Evolutionary conservation across 2,329 filamentous ascomycete species (phyloP).

Genomic region (Aureobasidium vineae): DNA sequence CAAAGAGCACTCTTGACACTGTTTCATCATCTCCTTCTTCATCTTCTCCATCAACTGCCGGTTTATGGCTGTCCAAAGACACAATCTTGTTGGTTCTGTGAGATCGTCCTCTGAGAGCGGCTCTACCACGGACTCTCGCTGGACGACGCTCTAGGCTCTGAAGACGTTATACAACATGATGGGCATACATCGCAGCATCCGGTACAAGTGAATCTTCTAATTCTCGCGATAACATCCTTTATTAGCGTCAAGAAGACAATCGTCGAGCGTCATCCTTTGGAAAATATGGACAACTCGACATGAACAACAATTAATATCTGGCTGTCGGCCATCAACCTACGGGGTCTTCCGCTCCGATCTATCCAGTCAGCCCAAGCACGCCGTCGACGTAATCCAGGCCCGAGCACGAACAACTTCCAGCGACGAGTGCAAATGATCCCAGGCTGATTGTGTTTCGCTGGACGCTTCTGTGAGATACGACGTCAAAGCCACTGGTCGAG

Average conservation of each 20-base stretch:
- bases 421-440: background rate
- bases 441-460: background rate
- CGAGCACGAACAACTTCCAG: background rate
- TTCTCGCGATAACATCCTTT: background rate
- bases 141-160: background rate
- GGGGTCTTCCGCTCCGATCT: background rate
- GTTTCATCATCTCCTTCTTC: background rate
- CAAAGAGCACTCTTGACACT: background rate
- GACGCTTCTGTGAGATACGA: background rate
- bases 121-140: background rate
- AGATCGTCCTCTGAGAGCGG: constrained; percentile 5
- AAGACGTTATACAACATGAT: background rate
- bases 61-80: background rate
- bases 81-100: background rate
- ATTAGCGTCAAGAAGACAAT: background rate
- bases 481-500: background rate
- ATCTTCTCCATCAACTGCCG: background rate
- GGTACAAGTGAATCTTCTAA: background rate
- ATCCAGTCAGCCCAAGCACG: background rate
- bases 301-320: background rate
- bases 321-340: background rate
- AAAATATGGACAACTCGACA: background rate
- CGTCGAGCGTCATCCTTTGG: background rate
- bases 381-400: background rate
- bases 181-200: background rate